These are phyloP conservation scores for Acephala macrosclerotiorum DNA, from an alignment of 2,329 filamentous ascomycete genomes.

Conservation along the genomic window DNA sequence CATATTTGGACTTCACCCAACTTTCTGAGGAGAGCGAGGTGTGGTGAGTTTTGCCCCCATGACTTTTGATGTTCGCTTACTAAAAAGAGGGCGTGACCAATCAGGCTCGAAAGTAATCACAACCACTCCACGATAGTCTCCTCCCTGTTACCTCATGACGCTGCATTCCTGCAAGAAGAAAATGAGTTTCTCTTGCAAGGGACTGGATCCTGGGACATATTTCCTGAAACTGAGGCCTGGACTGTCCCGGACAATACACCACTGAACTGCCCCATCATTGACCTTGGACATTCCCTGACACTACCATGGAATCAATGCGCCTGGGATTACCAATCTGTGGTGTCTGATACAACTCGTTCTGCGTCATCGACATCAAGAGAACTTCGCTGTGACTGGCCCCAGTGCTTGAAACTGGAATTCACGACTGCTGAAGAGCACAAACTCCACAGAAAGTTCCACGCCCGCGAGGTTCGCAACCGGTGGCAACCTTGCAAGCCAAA, in stretches of 20 bases:
- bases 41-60: not conserved
- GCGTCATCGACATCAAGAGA: not conserved
- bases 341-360: not conserved
- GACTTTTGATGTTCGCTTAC: not conserved
- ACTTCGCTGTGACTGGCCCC: not conserved
- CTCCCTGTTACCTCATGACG: not conserved
- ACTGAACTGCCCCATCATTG: not conserved
- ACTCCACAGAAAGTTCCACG: not conserved
- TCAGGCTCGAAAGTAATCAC: not conserved
- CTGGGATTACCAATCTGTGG: not conserved
- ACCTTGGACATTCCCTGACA: not conserved
- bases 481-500: not conserved
- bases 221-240: not conserved
- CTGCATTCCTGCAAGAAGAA: not conserved
- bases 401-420: not conserved
- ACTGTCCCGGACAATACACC: not conserved
- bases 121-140: not conserved
- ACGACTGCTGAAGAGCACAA: conserved; percentile 1
- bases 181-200: not conserved
- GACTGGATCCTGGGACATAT: not conserved
- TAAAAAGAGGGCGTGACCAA: conserved; percentile 2
- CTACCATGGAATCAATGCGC: not conserved
- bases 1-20: not conserved
- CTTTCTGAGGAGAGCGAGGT: not conserved
- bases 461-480: not conserved